phyloP scores from a whole-genome alignment of 2,329 filamentous ascomycete species.

The Penicillium sp. region DNA sequence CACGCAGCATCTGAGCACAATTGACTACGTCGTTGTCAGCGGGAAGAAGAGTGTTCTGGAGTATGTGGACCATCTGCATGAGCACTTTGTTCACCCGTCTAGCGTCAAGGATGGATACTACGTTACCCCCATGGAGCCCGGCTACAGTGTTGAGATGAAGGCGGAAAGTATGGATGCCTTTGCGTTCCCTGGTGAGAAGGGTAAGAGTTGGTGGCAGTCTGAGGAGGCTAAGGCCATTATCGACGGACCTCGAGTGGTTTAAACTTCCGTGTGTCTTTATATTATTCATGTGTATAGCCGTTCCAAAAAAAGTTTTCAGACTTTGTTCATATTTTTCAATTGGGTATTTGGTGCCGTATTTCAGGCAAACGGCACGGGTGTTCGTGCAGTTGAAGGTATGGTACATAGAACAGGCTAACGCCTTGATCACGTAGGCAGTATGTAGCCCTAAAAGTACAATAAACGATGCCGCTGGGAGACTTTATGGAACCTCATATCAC shows the following conservation, averaged over 20 bases:
- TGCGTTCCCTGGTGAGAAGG: constrained; percentile 71
- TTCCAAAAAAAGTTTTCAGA: constrained; percentile 7
- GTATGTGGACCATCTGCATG: constrained; percentile 90
- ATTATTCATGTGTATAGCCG: constrained; percentile 21
- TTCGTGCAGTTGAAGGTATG: constrained; percentile 8
- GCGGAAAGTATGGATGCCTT: constrained; percentile 78
- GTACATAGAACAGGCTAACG: constrained; percentile 17
- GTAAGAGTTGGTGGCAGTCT: constrained; percentile 81
- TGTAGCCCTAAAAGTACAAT: constrained; percentile 14
- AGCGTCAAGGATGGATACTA: constrained; percentile 83
- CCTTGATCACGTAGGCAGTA: not conserved
- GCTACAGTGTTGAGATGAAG: constrained; percentile 95
- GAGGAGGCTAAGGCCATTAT: constrained; percentile 75
- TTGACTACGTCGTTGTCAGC: constrained; percentile 85
- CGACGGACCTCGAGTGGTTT: constrained; percentile 50
- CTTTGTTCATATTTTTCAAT: constrained; percentile 1
- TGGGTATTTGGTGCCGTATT: constrained; percentile 1
- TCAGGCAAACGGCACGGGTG: not conserved
- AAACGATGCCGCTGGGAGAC: not conserved
- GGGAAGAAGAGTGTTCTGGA: constrained; percentile 80
- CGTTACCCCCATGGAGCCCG: constrained; percentile 76
- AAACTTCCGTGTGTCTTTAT: constrained; percentile 9
- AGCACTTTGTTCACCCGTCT: constrained; percentile 83
- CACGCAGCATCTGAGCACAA: constrained; percentile 87
- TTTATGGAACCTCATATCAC: not conserved